Base-by-base conservation (phyloP, 2,329 filamentous ascomycete species). In the Elsinoe fawcettii region DNA sequence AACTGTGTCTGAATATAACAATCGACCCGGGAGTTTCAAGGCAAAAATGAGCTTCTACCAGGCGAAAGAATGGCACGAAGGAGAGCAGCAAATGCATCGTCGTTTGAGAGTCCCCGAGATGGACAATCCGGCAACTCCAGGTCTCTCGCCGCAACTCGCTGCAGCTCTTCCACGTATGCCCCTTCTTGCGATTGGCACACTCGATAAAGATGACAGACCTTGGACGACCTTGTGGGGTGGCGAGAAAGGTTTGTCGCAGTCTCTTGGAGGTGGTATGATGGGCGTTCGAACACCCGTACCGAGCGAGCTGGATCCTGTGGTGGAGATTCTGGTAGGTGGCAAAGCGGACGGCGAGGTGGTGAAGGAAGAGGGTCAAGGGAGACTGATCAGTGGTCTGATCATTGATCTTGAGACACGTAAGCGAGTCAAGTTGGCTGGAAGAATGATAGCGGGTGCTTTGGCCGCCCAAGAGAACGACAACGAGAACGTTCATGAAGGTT, bases 211-310 rank as follows among this genome's bases (percentile, higher is more conserved):
- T 18, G 79, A 79, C 1, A 74, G 81, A 18, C 88, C 87, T 1
- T 95, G 89, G 89, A 86, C 85, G 14, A 86, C 86, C 0, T 61
- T 95, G 6, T 87, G 86, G 82, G 88, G 88, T n/a, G 89, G 89
- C 14, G 75, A 84, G 58, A 70, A 79, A 1, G 87, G 86, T 0
- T 87, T 92, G 63, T 81, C 83, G 0, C 75, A 78, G 49, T 78
- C 82, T 0, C 72, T 91, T 0, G 83, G 81, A 1, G 75, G 80
- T 39, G 78, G 75, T 1, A 76, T 88, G 8, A 74, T 95, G 2
- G 87, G 82, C 1, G 73, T 90, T 1, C 77, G 78, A 44, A 80
- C 80, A 3, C 67, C 76, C 0, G 83, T 89, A 2, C 84, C 88
- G 62, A 72, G 73, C 27, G 69, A 65, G 8, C 70, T 82, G 63